Conservation (phyloP, 305 asterid species). For the Fraxinus nigra region DNA sequence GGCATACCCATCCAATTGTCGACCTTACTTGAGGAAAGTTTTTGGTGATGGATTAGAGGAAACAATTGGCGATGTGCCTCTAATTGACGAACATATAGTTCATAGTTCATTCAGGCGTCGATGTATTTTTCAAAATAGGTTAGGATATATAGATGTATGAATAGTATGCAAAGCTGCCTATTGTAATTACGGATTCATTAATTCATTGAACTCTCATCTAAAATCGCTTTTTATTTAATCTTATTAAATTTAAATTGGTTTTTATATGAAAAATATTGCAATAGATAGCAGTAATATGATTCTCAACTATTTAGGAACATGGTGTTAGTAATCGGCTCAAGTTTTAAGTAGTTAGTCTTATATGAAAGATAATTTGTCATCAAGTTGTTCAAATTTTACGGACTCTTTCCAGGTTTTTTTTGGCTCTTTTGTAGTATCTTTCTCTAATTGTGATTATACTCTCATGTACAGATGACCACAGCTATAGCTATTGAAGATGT, state of each 20-base stretch:
- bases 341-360: not conserved
- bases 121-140: not conserved
- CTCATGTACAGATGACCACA: constrained; percentile 62
- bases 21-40: not conserved
- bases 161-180: not conserved
- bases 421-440: not conserved
- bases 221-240: not conserved
- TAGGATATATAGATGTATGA: not conserved
- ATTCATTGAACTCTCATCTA: not conserved
- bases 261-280: not conserved
- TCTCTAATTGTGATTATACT: constrained; percentile 14
- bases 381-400: not conserved
- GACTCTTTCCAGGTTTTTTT: not conserved
- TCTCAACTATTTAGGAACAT: not conserved
- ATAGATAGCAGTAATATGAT: not conserved
- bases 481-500: constrained; percentile 82
- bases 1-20: not conserved
- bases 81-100: not conserved
- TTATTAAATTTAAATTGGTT: not conserved
- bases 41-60: not conserved
- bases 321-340: not conserved
- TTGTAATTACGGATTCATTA: not conserved
- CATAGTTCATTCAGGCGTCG: not conserved
- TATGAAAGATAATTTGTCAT: not conserved
- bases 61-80: not conserved